A percentile compares a stretch with the other conserved stretches of the same genome.
phyloP scores from a whole-genome alignment of 2,329 filamentous ascomycete genomes.

The Botrytis tulipae region DNA sequence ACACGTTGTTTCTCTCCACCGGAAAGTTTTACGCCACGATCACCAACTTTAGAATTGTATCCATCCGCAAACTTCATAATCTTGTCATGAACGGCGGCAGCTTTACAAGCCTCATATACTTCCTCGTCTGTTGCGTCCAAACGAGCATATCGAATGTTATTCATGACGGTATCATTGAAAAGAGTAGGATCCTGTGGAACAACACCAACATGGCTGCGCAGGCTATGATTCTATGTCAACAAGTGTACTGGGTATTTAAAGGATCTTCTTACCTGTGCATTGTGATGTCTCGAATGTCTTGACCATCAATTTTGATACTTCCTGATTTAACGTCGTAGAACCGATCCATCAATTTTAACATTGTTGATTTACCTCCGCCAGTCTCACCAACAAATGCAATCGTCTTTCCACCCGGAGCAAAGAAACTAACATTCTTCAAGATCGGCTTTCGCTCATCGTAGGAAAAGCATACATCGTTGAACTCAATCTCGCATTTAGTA shows the following conservation, averaged over 20 bases:
- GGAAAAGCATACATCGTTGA: constrained; percentile 41
- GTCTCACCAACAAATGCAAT: constrained; percentile 49
- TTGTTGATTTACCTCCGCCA: constrained; percentile 46
- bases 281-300: constrained; percentile 40
- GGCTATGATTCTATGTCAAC: constrained; percentile 24
- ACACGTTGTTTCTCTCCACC: constrained; percentile 86
- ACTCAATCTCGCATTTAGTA: constrained; percentile 39
- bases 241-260: constrained; percentile 42
- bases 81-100: constrained; percentile 59
- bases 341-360: constrained; percentile 45
- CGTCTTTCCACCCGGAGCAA: constrained; percentile 41
- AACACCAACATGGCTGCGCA: constrained; percentile 50
- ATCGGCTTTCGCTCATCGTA: constrained; percentile 39
- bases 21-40: constrained; percentile 60
- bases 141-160: constrained; percentile 38
- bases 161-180: constrained; percentile 52
- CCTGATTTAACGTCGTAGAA: constrained; percentile 47
- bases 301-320: constrained; percentile 41
- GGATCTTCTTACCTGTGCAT: constrained; percentile 50
- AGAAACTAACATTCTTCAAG: constrained; percentile 40
- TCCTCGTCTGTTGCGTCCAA: constrained; percentile 35
- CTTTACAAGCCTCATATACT: constrained; percentile 50
- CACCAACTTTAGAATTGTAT: constrained; percentile 48
- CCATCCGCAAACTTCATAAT: constrained; percentile 53
- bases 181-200: constrained; percentile 57